phyloP scores from a whole-genome alignment of 1,139 yeast genomes.

The Nematodospora anomalae region DNA sequence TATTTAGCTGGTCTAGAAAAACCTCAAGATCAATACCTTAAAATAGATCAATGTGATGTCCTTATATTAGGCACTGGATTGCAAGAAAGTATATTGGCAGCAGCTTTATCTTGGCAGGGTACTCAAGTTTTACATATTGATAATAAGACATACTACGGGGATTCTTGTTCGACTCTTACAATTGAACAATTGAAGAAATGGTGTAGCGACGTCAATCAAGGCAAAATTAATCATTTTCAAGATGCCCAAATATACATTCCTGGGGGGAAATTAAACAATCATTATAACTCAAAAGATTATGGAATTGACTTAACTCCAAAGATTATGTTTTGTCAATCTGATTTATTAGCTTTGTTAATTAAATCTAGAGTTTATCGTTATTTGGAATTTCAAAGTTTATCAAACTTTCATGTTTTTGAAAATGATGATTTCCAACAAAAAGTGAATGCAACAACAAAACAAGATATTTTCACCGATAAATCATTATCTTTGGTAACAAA shows the following conservation, averaged over 20 bases:
- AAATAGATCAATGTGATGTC: slow-evolving; percentile 76
- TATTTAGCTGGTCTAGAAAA: slow-evolving; percentile 76
- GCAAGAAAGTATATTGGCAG: slow-evolving; percentile 84
- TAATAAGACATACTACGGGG: slow-evolving; percentile 82
- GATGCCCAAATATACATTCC: slow-evolving; percentile 78
- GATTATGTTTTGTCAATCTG: slow-evolving; percentile 84
- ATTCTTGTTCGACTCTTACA: slow-evolving; percentile 78
- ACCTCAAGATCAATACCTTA: slow-evolving; percentile 50
- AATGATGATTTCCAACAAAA: slow-evolving; percentile 81
- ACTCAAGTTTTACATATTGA: slow-evolving; percentile 88
- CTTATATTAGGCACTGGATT: slow-evolving; percentile 91
- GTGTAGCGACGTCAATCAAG: slow-evolving; percentile 65
- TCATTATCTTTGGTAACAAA: slow-evolving; percentile 73
- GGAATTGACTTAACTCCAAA: slow-evolving; percentile 91
- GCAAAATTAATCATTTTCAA: slow-evolving; percentile 49
- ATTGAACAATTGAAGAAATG: slow-evolving; percentile 81
- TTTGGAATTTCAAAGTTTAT: slow-evolving; percentile 86
- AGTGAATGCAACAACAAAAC: slow-evolving; percentile 65
- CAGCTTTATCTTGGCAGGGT: slow-evolving; percentile 97
- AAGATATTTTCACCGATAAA: slow-evolving; percentile 92
- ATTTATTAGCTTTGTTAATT: slow-evolving; percentile 71
- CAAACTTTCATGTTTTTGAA: slow-evolving; percentile 88
- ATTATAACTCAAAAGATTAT: slow-evolving; percentile 67
- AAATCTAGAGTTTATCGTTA: slow-evolving; percentile 87
- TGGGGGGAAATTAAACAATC: slow-evolving; percentile 40